Base-by-base conservation (phyloP, 139 green algal genomes). In the Edaphochlamys debaryana region DNA sequence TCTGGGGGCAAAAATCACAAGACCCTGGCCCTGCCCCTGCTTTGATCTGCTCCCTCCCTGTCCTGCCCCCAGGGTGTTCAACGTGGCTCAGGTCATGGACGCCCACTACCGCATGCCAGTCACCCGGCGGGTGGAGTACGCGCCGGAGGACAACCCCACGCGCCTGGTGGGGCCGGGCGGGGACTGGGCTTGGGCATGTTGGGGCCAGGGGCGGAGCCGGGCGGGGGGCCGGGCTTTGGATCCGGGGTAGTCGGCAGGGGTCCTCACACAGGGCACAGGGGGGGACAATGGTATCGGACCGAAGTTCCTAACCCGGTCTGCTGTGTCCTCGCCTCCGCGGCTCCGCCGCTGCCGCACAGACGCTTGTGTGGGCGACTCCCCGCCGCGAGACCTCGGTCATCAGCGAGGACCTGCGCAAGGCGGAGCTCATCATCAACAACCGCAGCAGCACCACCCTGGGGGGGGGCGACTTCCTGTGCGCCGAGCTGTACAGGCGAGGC, bases 351-450 rank as follows among this genome's bases (percentile, higher is more conserved):
- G n/a, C n/a, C n/a, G n/a, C 48, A 27, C 79, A 85, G 79, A 56
- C 73, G 25, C 68, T 88, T 58, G 75, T 85, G 56, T 88, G 84
- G 54, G 60, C 75, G 40, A 88, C 84, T 29, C 84, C 84, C 2
- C 84, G 84, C 7, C 38, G 70, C 2, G 82, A 87, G 20, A 42
- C 25, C 34, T 69, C 58, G 15, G 54, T 79, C 27, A 69, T 76
- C 36, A 58, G 42, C 25, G 72, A 82, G 66, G 86, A 88, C 45
- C 48, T 90, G 38, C 86, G 82, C 29, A 88, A 88, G 71, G 86
- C 86, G 0, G 86, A 88, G 77, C 45, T 87, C 27, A 86, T 90
- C 81, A 86, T 90, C 74, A 90, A 90, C 60, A 89, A 89, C 58
- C 40, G 74, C 30, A 5, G 36, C 20, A n/a, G 30, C 6, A 8